Evolutionary conservation across 768 basidiomycete species (phyloP), one percentile per base, ranked within the genome.

Genomic region (Symmetrospora coprosmae): DNA sequence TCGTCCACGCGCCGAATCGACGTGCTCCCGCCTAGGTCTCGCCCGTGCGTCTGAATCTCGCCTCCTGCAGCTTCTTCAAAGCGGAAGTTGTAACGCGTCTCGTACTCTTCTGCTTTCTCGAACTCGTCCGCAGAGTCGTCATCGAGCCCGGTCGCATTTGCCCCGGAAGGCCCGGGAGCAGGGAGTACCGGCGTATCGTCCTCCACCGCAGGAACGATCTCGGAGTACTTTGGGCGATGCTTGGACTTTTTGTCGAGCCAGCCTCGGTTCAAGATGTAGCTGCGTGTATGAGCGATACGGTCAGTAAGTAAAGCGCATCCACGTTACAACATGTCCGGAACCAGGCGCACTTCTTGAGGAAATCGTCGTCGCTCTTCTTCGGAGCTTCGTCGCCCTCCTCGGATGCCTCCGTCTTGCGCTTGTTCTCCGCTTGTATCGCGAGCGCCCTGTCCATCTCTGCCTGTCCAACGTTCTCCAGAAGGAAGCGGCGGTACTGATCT

Each of bases 1-100:
- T 88, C 85, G 76, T 43, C 87, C 79, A 17, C 86, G 82, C 48
- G 81, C 78, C 53, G 78, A 68, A 68, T 74, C 17, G 74, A 64
- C 0, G 72, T 65, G n/a, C n/a, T n/a, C n/a, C n/a, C n/a, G 23
- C 68, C 63, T 31, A 75, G 70, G 19, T 78, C 77, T 63, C 94
- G 86, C 2, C 92, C 88, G 73, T 85, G 86, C 0, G 85, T 76
- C 52, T 77, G 67, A 53, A 90, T 84, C 25, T 78, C 74, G 4
- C 78, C 76, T 2, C 82, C 82, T 30, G 80, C 81, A 34, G 87
- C 85, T 73, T 99, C 92, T 72, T 99, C 92, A 71, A 88, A 99
- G 52, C 94, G 82, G 75, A 94, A 94, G 72, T 97, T 97, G 74
- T 96, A 99, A 16, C 85, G 86, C n/a, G 81, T 82, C 74, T 99